Conservation (phyloP, 169 alveolate genomes). For the Eimeria necatrix region DNA sequence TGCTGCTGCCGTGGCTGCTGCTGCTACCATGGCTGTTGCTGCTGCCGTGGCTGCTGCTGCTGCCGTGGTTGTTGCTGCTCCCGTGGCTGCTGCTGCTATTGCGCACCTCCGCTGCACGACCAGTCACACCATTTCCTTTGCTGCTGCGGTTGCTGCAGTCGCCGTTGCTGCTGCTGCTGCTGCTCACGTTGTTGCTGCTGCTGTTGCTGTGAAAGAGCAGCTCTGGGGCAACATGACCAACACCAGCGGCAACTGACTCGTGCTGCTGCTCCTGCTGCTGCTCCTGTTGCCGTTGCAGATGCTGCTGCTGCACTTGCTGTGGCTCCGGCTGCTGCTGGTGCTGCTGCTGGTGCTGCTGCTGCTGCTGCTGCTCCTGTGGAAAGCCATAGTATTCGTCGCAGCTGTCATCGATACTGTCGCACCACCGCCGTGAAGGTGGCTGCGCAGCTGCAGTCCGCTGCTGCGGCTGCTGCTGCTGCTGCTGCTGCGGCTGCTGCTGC, state of each 20-base stretch:
- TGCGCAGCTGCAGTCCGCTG: no score
- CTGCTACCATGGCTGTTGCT: constrained; percentile 11
- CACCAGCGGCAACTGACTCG: background rate
- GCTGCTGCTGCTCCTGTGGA: constrained; percentile 16
- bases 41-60: background rate
- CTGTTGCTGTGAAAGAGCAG: no score
- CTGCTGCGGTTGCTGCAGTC: no score
- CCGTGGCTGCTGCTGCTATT: background rate
- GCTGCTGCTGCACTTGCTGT: background rate
- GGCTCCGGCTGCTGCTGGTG: background rate
- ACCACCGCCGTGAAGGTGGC: constrained; percentile 3
- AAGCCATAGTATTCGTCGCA: background rate
- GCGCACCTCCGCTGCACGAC: background rate
- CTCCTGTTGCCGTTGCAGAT: background rate
- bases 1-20: constrained; percentile 39
- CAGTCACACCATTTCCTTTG: background rate
- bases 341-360: background rate
- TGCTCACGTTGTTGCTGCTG: background rate
- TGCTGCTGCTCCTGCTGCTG: constrained; percentile 28
- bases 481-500: no score
- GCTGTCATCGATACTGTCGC: constrained; percentile 18
- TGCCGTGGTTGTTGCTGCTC: background rate
- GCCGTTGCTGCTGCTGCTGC: constrained; percentile 41
- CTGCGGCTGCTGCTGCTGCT: no score
- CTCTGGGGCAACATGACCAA: no score